Evolutionary conservation across 306 rosid species (phyloP).

Genomic region (Rosa rugosa): DNA sequence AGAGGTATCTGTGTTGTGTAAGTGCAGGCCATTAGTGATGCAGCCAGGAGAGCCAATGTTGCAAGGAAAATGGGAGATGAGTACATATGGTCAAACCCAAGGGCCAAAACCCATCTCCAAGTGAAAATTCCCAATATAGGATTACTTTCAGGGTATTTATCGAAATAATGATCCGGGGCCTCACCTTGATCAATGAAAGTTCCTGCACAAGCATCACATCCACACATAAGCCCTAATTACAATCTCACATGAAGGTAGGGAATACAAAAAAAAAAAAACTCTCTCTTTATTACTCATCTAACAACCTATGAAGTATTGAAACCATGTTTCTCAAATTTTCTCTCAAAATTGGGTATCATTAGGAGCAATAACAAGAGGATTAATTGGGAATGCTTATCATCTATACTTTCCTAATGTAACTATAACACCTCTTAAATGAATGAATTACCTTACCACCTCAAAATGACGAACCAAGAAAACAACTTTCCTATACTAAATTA

Average conservation of each 20-base stretch:
- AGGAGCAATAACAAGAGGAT: background rate
- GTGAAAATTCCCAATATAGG: constrained; percentile 83
- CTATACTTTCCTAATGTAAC: background rate
- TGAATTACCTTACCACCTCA: background rate
- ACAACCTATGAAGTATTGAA: background rate
- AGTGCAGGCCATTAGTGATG: constrained; percentile 94
- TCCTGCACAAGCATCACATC: constrained; percentile 46
- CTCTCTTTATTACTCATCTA: background rate
- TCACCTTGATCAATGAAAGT: constrained; percentile 91
- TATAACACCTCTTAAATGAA: background rate
- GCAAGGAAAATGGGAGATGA: constrained; percentile 76
- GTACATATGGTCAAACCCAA: constrained; percentile 95
- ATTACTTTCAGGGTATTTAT: constrained; percentile 75
- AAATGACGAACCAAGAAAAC: background rate
- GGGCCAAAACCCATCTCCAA: constrained; percentile 94
- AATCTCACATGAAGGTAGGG: background rate
- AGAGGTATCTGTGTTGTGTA: constrained; percentile 94
- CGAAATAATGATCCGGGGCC: constrained; percentile 72
- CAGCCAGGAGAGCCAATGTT: constrained; percentile 67
- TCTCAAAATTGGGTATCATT: background rate
- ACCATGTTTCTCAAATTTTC: background rate
- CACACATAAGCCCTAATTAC: constrained; percentile 21
- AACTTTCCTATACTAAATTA: background rate
- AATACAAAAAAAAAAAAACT: no score
- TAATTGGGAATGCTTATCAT: background rate